Conservation (phyloP, 1,139 yeast genomes). For the Lipomyces yarrowii region DNA sequence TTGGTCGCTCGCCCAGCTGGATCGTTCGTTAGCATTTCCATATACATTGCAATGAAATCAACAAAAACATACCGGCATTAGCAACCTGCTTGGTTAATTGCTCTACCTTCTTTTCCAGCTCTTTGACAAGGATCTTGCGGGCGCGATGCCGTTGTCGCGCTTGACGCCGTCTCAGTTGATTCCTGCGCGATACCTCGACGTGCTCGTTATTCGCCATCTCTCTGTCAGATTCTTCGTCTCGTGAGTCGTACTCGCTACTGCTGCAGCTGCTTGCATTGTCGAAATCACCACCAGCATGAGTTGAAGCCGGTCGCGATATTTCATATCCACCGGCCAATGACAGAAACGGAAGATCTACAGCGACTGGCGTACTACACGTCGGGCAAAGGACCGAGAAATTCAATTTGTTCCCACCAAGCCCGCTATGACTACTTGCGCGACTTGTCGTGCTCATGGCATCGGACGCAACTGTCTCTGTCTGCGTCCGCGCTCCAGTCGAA, state of each 20-base stretch:
- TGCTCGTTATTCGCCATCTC: not conserved
- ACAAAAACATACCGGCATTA: constrained; percentile 8
- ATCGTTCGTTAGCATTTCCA: not conserved
- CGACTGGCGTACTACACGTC: constrained; percentile 22
- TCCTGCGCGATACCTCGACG: not conserved
- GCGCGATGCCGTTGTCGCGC: constrained; percentile 2
- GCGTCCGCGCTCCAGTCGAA: not conserved
- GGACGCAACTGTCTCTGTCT: not conserved
- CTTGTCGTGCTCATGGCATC: not conserved
- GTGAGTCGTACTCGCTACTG: constrained; percentile 4
- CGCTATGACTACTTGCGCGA: not conserved
- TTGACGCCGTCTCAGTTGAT: not conserved
- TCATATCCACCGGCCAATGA: constrained; percentile 9
- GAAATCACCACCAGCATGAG: constrained; percentile 55
- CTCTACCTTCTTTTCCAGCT: constrained; percentile 18
- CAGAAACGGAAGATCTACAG: constrained; percentile 24
- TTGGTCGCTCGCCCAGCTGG: constrained; percentile 19
- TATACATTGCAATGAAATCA: not conserved
- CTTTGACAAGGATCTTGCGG: constrained; percentile 8
- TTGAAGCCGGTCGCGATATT: not conserved
- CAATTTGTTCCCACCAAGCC: not conserved
- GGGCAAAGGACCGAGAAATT: constrained; percentile 28
- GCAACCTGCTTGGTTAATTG: constrained; percentile 12
- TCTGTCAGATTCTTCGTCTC: constrained; percentile 1
- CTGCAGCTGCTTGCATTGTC: not conserved